phyloP scores from a whole-genome alignment of 495 filamentous ascomycete genomes.

The Bathelium albidoporum region DNA sequence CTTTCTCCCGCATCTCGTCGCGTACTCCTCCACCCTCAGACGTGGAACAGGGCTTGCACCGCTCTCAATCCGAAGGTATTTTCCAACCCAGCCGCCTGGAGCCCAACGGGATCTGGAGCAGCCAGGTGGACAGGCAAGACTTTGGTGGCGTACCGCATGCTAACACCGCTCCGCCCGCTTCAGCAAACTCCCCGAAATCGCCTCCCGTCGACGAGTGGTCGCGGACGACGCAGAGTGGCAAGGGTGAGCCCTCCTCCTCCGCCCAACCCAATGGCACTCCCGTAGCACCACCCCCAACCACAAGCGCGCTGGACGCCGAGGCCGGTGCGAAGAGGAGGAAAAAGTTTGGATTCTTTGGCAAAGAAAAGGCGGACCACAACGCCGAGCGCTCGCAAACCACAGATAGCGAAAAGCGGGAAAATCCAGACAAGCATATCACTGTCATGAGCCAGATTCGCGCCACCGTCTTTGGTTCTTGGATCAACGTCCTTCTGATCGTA shows the following conservation, averaged over 20 bases:
- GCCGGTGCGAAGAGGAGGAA: conserved; percentile 13
- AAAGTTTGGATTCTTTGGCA: conserved; percentile 12
- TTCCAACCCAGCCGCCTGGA: conserved; percentile 1
- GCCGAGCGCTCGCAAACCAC: conserved; percentile 8
- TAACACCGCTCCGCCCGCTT: conserved; percentile 1
- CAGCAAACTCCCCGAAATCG: neutral
- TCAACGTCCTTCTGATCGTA: conserved; percentile 72
- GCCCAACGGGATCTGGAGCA: neutral
- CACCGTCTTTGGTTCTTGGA: conserved; percentile 68
- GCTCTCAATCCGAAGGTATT: neutral
- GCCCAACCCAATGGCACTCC: neutral
- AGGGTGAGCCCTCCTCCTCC: neutral
- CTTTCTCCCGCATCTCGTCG: neutral
- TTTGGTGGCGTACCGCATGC: conserved; percentile 1
- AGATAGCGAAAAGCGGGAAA: conserved; percentile 31
- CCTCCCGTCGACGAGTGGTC: neutral
- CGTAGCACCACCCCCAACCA: neutral
- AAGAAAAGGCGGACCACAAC: conserved; percentile 1
- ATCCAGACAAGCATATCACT: conserved; percentile 43
- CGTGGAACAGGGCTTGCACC: neutral
- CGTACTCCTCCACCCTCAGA: neutral
- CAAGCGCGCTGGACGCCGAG: neutral
- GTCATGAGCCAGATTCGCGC: conserved; percentile 57
- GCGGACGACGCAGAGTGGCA: neutral
- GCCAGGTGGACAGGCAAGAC: neutral